Base-by-base conservation (phyloP, 345 rosid genomes). In the Salix purpurea region DNA sequence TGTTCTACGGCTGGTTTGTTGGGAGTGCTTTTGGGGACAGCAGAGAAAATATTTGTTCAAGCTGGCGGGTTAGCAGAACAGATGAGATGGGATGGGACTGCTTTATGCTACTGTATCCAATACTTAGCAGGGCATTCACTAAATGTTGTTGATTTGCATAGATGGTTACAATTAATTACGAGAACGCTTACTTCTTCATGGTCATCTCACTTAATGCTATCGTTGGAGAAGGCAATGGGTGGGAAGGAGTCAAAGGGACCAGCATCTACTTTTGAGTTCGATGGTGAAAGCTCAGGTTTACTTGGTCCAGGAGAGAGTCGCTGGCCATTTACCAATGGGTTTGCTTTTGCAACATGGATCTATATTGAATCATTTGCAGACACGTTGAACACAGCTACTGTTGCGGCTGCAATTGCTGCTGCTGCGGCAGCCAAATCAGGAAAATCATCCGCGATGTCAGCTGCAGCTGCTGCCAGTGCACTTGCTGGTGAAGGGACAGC, bases 401-500 rank as follows among this genome's bases (percentile, higher is more conserved):
- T 94, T 30, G 98, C 99, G 7, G 98, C 98, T 46, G 99, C 99
- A 50, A 96, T 95, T 83, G 97, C 97, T 61, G 98, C 98, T 67
- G 97, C 99, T 4, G 97, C 98, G 14, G 99, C 99, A 15, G 97
- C 98, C 75, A 96, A 87, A 87, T 93, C 97, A 24, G 99, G 98
- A 74, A 94, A 96, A 89, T 89, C 98, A 81, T 96, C 98, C 70
- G 97, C 99, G 39, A 92, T 96, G 98, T 96, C 98, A 50, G 98
- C 98, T 83, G 98, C 99, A 80, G 98, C 98, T 65, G 99, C 99
- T 80, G 99, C 99, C 48, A 93, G 97, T 91, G 97, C 98, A 28
- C 96, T 96, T 65, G 99, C 98, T 80, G 99, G 99, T 65, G 99
- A 96, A 89, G 98, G 99, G 76, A 92, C 97, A 24, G 92, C 93